Evolutionary conservation across 208 protist genomes (phyloP).

Genomic region (Naegleria lovaniensis): DNA sequence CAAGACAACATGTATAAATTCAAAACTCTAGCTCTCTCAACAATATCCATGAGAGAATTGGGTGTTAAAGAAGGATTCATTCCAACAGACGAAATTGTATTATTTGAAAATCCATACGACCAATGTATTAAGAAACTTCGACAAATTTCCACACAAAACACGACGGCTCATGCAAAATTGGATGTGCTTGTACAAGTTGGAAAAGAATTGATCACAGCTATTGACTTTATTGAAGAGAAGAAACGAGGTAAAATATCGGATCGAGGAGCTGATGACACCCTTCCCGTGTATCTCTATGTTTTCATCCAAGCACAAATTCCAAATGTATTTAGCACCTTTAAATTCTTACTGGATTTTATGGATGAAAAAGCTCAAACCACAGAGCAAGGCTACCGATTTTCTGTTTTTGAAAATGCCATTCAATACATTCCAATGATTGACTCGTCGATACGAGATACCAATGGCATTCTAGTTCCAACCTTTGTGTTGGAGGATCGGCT

Average conservation of each 20-base stretch:
- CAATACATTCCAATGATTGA: slow-evolving; percentile 12
- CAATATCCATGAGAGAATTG: not conserved
- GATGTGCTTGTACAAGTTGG: not conserved
- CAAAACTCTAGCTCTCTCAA: not conserved
- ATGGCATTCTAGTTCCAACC: slow-evolving; percentile 1
- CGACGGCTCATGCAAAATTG: slow-evolving; percentile 8
- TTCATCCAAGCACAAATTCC: slow-evolving; percentile 21
- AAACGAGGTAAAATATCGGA: not conserved
- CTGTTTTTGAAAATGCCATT: slow-evolving; percentile 13
- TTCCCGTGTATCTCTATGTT: slow-evolving; percentile 16
- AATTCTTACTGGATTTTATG: slow-evolving; percentile 18
- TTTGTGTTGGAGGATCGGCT: not conserved
- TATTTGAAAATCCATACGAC: not conserved
- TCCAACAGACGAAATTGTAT: not conserved
- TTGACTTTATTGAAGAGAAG: not conserved
- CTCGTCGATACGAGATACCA: slow-evolving; percentile 4
- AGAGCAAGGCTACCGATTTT: not conserved
- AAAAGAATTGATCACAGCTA: not conserved
- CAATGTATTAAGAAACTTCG: not conserved
- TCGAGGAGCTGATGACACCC: slow-evolving; percentile 7
- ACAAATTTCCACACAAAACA: not conserved
- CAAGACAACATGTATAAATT: slow-evolving; percentile 14
- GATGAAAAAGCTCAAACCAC: not conserved
- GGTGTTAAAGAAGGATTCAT: not conserved
- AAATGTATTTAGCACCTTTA: not conserved